Percentiles rank a stretch among this genome's conserved stretches.
phyloP scores from a whole-genome alignment of 1,139 yeast species.

The Saccharomyces hybrid region DNA sequence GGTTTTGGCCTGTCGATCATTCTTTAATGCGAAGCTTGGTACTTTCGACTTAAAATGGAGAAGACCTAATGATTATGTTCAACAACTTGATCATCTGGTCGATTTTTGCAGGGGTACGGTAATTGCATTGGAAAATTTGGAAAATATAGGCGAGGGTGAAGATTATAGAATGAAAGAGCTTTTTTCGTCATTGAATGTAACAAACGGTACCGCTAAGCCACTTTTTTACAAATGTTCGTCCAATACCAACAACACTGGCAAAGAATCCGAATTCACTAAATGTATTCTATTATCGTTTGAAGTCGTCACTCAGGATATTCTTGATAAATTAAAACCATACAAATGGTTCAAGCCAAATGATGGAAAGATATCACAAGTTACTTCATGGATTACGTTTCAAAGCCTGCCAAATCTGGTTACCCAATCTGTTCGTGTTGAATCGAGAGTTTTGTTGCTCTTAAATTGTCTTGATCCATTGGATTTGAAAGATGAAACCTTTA shows the following conservation, averaged over 20 bases:
- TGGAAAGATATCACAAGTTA: slow-evolving; percentile 15
- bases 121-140: slow-evolving; percentile 8
- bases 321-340: slow-evolving; percentile 9
- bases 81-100: slow-evolving; percentile 18
- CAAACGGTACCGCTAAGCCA: neutral
- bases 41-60: slow-evolving; percentile 12
- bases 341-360: slow-evolving; percentile 23
- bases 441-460: slow-evolving; percentile 56
- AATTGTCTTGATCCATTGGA: slow-evolving; percentile 65
- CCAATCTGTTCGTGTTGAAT: slow-evolving; percentile 21
- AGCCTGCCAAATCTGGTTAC: slow-evolving; percentile 24
- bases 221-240: neutral
- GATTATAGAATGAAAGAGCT: slow-evolving; percentile 7
- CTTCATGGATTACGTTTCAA: slow-evolving; percentile 27
- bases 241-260: neutral
- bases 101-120: slow-evolving; percentile 19
- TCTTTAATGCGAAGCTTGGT: slow-evolving; percentile 14
- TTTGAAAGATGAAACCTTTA: slow-evolving; percentile 44
- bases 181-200: neutral
- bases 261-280: slow-evolving; percentile 7
- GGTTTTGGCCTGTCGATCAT: slow-evolving; percentile 20
- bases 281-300: slow-evolving; percentile 3
- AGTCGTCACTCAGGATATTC: neutral
- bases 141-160: slow-evolving; percentile 2
- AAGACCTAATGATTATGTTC: slow-evolving; percentile 25